Base-by-base conservation (phyloP, 441 rosid species). In the Breynia disticha region DNA sequence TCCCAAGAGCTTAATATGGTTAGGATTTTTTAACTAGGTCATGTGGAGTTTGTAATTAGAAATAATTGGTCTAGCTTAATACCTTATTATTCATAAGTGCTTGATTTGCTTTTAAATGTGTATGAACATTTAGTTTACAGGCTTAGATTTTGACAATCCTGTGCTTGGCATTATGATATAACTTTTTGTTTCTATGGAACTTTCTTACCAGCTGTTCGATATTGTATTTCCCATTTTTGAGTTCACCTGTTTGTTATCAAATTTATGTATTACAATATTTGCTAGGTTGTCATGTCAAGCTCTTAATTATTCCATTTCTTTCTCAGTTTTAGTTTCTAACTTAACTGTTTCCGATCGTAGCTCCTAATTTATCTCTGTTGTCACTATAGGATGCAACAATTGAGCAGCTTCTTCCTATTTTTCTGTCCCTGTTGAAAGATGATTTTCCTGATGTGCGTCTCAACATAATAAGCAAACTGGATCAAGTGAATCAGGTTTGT, bases 381-480 rank as follows among this genome's bases (percentile, higher is more conserved):
- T 55, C 48, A 61, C 48, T 75, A 79, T 78, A 91, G 98, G 97
- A 82, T 65, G 98, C 97, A 44, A 88, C 98, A 43, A 81, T 88
- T 2, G 86, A 88, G 77, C 98, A 91, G 61, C 97, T 91, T 69
- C 90, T 91, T 67, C 98, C 98, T 20, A 86, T 91, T 51, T 88
- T 86, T 63, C 95, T 91, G 16, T 86, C 97, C 39, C 95, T 91
- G 42, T 68, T 91, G 74, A 88, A 86, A 74, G 98, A 91, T 67
- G 97, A 88, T 63, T 88, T 86, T 72, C 95, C 97, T 48, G 98
- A 88, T 75, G 98, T 91, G 62, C 90, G 96, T 19, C 81, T 90
- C 49, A 90, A 83, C 68, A 83, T 91, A 16, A 91, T 91, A 66
- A 88, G 98, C 95, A 91, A 91, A 79, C 98, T 86, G 47, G 98